Base-by-base conservation (phyloP, 345 rosid species). In the Dipteronia sinensis region DNA sequence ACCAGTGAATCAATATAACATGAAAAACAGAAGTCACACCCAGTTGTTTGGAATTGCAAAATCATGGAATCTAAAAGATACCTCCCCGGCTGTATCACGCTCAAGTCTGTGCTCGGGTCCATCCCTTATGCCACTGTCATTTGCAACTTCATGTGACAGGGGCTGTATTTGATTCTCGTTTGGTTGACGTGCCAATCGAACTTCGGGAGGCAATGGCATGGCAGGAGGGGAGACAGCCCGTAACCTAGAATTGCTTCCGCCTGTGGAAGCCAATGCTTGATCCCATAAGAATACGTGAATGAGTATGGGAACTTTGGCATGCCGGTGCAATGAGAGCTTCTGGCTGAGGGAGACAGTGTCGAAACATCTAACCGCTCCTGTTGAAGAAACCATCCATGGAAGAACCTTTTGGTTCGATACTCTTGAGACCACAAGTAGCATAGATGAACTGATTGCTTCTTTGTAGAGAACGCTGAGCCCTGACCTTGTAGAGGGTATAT, bases 311-410 rank as follows among this genome's bases (percentile, higher is more conserved):
- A 85, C 90, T 63, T 90, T 92, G 34, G 97, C 97, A 65, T 94
- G 99, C 65, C 97, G 89, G 80, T 92, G 99, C 13, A 92, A 77
- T 6, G 99, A 96, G 13, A 96, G 94, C 83, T 96, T 96, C 75
- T 90, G 99, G 89, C 98, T 94, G 4, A 96, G 83, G 0, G 99
- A 96, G 64, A 92, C 91, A 0, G 98, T 90, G 82, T 96, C 98
- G 7, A 79, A 90, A 81, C 97, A 96, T 56, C 95, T 81, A 22
- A 96, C 77, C 1, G 99, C 97, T 83, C 98, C 99, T 0, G 95
- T 91, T 16, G 99, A 87, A 0, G 90, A 92, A 8, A 90, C 97
- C 86, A 88, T 94, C 99, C 95, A 96, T 0, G 99, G 99, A 56
- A 96, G 88, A 68, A 92, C 97, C 80, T 91, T 96, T 77, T 94